A percentile compares a stretch with the other conserved stretches of the same genome.
Evolutionary conservation across 805 yeast genomes (phyloP).

Genomic region (Wickerhamomyces canadensis): DNA sequence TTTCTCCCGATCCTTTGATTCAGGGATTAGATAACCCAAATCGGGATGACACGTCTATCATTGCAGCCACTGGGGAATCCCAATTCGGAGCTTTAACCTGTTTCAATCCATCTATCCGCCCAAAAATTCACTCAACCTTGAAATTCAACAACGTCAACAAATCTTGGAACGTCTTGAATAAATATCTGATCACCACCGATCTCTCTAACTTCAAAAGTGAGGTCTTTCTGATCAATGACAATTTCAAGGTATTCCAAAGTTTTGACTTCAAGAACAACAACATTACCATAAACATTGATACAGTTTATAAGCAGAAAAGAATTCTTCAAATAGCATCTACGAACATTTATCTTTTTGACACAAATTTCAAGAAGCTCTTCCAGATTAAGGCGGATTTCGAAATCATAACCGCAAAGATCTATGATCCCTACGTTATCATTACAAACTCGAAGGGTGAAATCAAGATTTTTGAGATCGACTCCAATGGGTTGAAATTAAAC

Average conservation of each 20-base stretch:
- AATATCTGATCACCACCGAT: conserved; percentile 69
- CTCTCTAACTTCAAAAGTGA: conserved; percentile 58
- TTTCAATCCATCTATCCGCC: conserved; percentile 64
- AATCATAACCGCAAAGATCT: conserved; percentile 55
- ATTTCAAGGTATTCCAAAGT: conserved; percentile 55
- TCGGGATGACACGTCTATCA: conserved; percentile 56
- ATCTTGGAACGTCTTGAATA: conserved; percentile 67
- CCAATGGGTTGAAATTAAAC: conserved; percentile 28
- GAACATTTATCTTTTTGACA: conserved; percentile 56
- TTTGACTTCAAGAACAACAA: conserved; percentile 60
- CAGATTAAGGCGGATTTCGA: conserved; percentile 53
- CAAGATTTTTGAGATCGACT: conserved; percentile 44
- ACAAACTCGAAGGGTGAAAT: conserved; percentile 70
- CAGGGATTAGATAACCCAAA: conserved; percentile 69
- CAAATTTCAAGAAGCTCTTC: conserved; percentile 48
- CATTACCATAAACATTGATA: conserved; percentile 62
- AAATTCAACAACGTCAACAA: conserved; percentile 67
- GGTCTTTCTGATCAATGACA: conserved; percentile 55
- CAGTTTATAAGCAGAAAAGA: conserved; percentile 46
- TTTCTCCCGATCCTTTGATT: conserved; percentile 45
- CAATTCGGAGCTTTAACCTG: conserved; percentile 50
- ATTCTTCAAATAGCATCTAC: conserved; percentile 73
- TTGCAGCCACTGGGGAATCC: conserved; percentile 65
- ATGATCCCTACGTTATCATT: conserved; percentile 57
- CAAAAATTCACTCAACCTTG: conserved; percentile 59